These are phyloP conservation scores for Tolypocladium endophyticum DNA, from an alignment of 2,329 filamentous ascomycete species.

Conservation along the genomic window DNA sequence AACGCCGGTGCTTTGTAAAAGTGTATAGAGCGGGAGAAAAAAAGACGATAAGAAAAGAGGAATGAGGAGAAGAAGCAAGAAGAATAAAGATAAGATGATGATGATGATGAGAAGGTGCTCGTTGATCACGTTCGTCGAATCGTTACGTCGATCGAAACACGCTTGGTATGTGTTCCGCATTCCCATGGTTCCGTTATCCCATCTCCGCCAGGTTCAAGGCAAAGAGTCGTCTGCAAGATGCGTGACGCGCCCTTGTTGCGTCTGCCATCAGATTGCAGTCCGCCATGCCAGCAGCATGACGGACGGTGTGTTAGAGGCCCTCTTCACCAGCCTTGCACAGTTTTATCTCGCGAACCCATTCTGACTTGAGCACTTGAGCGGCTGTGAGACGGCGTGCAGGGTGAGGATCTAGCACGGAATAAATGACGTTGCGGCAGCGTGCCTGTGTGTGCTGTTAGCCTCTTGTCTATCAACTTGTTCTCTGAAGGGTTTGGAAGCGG, in stretches of 20 bases:
- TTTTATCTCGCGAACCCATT: conserved; percentile 97
- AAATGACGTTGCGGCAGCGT: conserved; percentile 96
- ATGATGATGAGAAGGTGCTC: conserved; percentile 1
- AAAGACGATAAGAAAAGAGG: conserved; percentile 8
- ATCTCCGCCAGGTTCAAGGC: conserved; percentile 4
- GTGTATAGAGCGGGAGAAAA: conserved; percentile 1
- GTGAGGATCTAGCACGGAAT: conserved; percentile 94
- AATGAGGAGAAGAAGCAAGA: conserved; percentile 10
- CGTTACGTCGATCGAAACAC: conserved; percentile 4
- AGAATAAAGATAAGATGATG: background rate
- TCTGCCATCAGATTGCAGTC: conserved; percentile 13
- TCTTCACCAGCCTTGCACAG: conserved; percentile 95
- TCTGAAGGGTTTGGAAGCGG: background rate
- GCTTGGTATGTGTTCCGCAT: conserved; percentile 1
- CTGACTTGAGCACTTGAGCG: conserved; percentile 92
- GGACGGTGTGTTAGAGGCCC: conserved; percentile 54
- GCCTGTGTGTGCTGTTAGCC: conserved; percentile 46
- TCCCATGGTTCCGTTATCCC: conserved; percentile 5
- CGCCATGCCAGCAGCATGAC: conserved; percentile 17
- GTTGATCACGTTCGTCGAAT: conserved; percentile 8
- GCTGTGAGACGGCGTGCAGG: conserved; percentile 86
- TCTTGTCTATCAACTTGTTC: background rate
- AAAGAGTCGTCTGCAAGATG: conserved; percentile 14
- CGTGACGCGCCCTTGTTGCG: conserved; percentile 3
- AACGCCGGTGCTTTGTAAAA: conserved; percentile 21